These are phyloP conservation scores for Macrophomina pseudophaseolina DNA, from an alignment of 2,329 filamentous ascomycete species.

Conservation along the genomic window DNA sequence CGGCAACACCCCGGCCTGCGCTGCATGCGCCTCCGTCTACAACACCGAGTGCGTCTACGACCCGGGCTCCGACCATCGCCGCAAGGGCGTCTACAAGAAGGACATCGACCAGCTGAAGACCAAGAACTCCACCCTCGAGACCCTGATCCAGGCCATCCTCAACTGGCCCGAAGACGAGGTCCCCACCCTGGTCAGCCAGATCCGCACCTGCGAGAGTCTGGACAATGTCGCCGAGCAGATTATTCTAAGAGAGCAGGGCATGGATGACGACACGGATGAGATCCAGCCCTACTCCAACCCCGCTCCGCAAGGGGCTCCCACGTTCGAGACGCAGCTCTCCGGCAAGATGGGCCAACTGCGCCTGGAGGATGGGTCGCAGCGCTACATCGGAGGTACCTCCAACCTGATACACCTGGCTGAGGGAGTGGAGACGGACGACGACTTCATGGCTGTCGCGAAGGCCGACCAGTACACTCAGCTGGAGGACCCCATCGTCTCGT, in stretches of 20 bases:
- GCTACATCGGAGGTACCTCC: constrained; percentile 93
- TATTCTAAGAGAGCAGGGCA: constrained; percentile 57
- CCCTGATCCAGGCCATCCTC: constrained; percentile 89
- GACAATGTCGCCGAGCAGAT: constrained; percentile 68
- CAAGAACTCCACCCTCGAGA: constrained; percentile 83
- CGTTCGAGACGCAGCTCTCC: constrained; percentile 78
- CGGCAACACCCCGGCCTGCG: constrained; percentile 87
- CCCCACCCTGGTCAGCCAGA: constrained; percentile 77
- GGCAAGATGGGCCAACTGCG: constrained; percentile 92
- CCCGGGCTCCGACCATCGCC: constrained; percentile 91
- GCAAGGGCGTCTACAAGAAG: constrained; percentile 96
- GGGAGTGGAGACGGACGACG: constrained; percentile 43
- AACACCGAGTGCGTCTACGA: constrained; percentile 91
- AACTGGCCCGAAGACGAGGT: constrained; percentile 91
- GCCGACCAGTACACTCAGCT: constrained; percentile 56
- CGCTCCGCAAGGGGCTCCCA: constrained; percentile 34
- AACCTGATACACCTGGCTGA: constrained; percentile 78
- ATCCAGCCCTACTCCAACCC: constrained; percentile 51
- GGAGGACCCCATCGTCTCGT: constrained; percentile 77
- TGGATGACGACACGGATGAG: constrained; percentile 50
- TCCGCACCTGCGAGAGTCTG: constrained; percentile 81
- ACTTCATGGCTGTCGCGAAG: constrained; percentile 44
- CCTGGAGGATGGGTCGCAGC: constrained; percentile 83
- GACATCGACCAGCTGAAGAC: constrained; percentile 89
- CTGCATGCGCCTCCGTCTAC: constrained; percentile 95